Conservation (phyloP, 345 rosid species). For the Corchorus capsularis region DNA sequence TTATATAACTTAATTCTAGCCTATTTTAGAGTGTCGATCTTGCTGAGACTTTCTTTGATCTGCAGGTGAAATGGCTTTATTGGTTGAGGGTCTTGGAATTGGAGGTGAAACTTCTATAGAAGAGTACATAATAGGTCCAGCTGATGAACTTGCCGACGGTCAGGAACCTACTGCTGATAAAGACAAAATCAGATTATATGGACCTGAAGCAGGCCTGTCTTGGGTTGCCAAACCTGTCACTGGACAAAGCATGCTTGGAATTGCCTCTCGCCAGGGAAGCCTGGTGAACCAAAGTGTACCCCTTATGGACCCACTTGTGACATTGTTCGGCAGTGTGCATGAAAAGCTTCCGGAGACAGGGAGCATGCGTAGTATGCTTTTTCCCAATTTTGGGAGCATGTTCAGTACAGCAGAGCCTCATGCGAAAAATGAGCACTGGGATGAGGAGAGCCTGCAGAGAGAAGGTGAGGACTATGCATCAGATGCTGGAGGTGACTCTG, state of each 20-base stretch:
- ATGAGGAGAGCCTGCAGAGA: constrained; percentile 75
- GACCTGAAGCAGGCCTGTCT: constrained; percentile 82
- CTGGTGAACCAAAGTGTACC: constrained; percentile 61
- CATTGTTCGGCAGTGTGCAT: constrained; percentile 87
- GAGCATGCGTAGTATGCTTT: constrained; percentile 71
- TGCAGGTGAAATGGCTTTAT: constrained; percentile 95
- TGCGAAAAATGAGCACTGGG: constrained; percentile 72
- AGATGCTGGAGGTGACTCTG: constrained; percentile 67
- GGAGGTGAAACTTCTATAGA: constrained; percentile 91
- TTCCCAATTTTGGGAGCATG: constrained; percentile 92
- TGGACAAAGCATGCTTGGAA: constrained; percentile 67
- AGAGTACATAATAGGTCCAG: constrained; percentile 84
- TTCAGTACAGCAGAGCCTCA: constrained; percentile 69
- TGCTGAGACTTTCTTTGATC: constrained; percentile 26
- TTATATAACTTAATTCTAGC: not conserved
- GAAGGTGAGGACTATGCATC: constrained; percentile 65
- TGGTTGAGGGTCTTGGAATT: constrained; percentile 90
- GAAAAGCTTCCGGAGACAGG: constrained; percentile 85
- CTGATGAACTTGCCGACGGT: constrained; percentile 58
- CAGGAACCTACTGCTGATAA: constrained; percentile 57
- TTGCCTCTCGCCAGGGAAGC: constrained; percentile 88
- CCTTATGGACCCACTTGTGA: constrained; percentile 91
- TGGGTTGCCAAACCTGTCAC: constrained; percentile 89
- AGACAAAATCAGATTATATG: constrained; percentile 68
- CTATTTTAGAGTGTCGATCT: constrained; percentile 2